Percentiles rank a stretch among this genome's conserved stretches.
phyloP scores from a whole-genome alignment of 108 stramenopile species.

The Conticribra weissflogii region DNA sequence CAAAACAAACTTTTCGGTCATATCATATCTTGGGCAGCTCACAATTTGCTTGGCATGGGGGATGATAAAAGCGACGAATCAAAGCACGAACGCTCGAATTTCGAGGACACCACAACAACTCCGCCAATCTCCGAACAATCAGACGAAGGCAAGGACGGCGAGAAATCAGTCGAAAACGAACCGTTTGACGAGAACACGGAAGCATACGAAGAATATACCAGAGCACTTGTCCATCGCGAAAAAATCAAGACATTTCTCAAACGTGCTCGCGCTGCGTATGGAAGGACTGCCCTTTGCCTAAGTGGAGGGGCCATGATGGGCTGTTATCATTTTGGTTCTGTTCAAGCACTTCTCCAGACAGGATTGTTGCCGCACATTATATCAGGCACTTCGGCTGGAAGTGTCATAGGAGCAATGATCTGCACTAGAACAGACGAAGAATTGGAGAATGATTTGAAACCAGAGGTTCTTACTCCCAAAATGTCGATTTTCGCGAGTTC shows the following conservation, averaged over 20 bases:
- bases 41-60: no score
- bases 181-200: neutral
- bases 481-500: conserved; percentile 70
- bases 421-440: conserved; percentile 94
- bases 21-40: conserved; percentile 15
- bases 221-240: conserved; percentile 48
- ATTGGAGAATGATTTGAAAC: conserved; percentile 67
- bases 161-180: neutral
- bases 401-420: conserved; percentile 90
- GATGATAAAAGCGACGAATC: conserved; percentile 3
- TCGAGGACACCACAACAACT: neutral
- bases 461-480: conserved; percentile 57
- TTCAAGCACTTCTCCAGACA: conserved; percentile 82
- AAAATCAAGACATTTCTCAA: conserved; percentile 76
- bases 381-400: conserved; percentile 94
- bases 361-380: conserved; percentile 92
- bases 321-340: conserved; percentile 92
- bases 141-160: neutral
- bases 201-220: conserved; percentile 13
- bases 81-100: conserved; percentile 4
- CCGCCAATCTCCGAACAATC: neutral
- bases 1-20: conserved; percentile 11
- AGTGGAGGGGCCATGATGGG: conserved; percentile 96
- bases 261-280: conserved; percentile 93
- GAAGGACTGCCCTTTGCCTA: conserved; percentile 94